phyloP scores from a whole-genome alignment of 2,329 filamentous ascomycete genomes.

The Mycosphaerella sp. region DNA sequence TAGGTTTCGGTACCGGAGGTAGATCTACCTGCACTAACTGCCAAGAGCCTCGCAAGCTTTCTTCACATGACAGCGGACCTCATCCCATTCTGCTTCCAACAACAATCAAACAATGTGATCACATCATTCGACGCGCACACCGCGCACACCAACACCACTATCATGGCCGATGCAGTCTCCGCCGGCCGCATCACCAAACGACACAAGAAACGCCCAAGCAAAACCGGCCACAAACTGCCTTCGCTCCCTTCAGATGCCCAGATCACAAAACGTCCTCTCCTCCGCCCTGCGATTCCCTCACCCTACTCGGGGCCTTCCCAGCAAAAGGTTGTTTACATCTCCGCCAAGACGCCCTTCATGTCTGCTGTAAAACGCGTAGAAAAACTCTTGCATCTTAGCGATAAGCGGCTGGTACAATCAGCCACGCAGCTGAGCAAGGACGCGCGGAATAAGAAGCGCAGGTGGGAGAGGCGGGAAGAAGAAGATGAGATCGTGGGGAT shows the following conservation, averaged over 20 bases:
- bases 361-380: constrained; percentile 60
- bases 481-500: constrained; percentile 33
- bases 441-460: constrained; percentile 18
- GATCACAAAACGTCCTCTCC: constrained; percentile 52
- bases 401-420: constrained; percentile 46
- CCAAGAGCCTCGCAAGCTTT: too few species aligned
- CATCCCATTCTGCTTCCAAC: not conserved
- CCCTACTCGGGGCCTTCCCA: constrained; percentile 46
- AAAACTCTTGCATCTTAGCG: constrained; percentile 54
- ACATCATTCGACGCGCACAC: not conserved
- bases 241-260: constrained; percentile 21
- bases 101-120: not conserved
- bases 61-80: too few species aligned
- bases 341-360: constrained; percentile 60
- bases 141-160: not conserved
- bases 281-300: constrained; percentile 50
- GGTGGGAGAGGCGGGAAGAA: constrained; percentile 5
- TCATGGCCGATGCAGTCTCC: constrained; percentile 2
- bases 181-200: constrained; percentile 4
- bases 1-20: too few species aligned
- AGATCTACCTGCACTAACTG: too few species aligned
- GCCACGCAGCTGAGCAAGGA: constrained; percentile 32
- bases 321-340: constrained; percentile 61
- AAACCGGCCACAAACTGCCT: constrained; percentile 2
- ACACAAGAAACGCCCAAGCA: not conserved